Percentiles rank a stretch among this genome's conserved stretches.
Evolutionary conservation across 1,284 basidiomycete genomes (phyloP).

Genomic region (Malassezia brasiliensis): DNA sequence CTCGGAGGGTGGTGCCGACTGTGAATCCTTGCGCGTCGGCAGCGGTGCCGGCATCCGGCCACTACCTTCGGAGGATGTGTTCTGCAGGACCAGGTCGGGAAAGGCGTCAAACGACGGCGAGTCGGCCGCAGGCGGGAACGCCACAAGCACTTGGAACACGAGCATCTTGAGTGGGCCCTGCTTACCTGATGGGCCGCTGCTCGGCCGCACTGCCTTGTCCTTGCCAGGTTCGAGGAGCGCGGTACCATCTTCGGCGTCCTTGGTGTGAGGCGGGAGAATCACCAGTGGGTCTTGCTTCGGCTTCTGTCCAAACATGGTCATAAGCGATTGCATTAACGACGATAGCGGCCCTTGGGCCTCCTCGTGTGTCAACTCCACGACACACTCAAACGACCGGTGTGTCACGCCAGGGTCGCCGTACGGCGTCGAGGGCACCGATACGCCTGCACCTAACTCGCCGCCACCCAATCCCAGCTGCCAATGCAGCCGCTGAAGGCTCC

Average conservation of each 20-base stretch:
- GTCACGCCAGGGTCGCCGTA: neutral
- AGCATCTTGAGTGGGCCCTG: conserved; percentile 10
- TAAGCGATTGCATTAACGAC: conserved; percentile 3
- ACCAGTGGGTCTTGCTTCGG: conserved; percentile 1
- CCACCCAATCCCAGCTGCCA: neutral
- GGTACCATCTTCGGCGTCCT: neutral
- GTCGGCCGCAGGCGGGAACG: conserved; percentile 1
- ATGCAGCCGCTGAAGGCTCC: neutral
- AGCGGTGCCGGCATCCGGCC: neutral
- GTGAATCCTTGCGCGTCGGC: neutral
- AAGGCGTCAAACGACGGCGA: neutral
- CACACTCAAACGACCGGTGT: conserved; percentile 8
- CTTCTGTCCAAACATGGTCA: conserved; percentile 8
- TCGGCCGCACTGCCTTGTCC: conserved; percentile 8
- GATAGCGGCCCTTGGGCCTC: conserved; percentile 4
- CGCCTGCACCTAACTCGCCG: neutral
- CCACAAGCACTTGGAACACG: conserved; percentile 5
- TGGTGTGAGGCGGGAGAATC: conserved; percentile 3
- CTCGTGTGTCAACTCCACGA: conserved; percentile 12
- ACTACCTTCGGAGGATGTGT: neutral
- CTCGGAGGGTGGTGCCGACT: neutral
- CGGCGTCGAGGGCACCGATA: neutral
- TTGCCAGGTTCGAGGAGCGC: conserved; percentile 3
- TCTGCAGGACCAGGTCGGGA: neutral
- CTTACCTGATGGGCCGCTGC: conserved; percentile 16